Evolutionary conservation across 163 green algal species (phyloP), one percentile per base, ranked within the genome.

Genomic region (Prototheca cutis): DNA sequence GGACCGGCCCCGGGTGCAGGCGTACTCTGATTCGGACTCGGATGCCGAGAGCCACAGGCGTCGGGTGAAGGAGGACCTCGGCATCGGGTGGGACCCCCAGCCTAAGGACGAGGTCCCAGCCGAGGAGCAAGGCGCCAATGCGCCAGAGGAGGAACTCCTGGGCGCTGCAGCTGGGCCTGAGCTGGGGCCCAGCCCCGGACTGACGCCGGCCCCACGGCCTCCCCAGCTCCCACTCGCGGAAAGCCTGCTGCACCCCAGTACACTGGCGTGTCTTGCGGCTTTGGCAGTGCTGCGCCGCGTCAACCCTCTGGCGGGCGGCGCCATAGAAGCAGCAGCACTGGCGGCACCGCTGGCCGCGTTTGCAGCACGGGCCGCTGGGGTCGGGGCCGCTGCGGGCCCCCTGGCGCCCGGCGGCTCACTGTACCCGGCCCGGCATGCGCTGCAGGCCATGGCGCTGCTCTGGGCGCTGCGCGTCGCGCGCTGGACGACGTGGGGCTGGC

Each of bases 41-140:
- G 67, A 74, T 29, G 61, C 71, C 18, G 62, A 76, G 45, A 45
- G 25, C 3, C 68, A 76, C 36, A 60, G 71, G 40, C 55, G 63
- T 36, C 31, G 62, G 0, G 68, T 76, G 15, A 71, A 67, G 31
- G 39, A 53, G 17, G 62, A 71, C 57, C 62, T 76, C 27, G 39
- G 60, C 18, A 56, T 55, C 32, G 31, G 36, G 6, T 51, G 42
- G 3, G 62, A 76, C 19, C 53, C 58, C 4, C 34, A 30, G 7
- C 34, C 31, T 18, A 33, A 61, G 28, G 56, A 65, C 36, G 40
- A 53, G 5, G 32, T 34, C 21, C 48, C 33, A n/a, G 31, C 23
- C 3, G 54, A n/a, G 25, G 24, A 31, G 61, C 33, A 27, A 55
- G 53, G 54, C 23, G 61, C n/a, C 19, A 36, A 34, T 24, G 25